phyloP scores from a whole-genome alignment of 768 basidiomycete genomes.

The Pholiota microspora region DNA sequence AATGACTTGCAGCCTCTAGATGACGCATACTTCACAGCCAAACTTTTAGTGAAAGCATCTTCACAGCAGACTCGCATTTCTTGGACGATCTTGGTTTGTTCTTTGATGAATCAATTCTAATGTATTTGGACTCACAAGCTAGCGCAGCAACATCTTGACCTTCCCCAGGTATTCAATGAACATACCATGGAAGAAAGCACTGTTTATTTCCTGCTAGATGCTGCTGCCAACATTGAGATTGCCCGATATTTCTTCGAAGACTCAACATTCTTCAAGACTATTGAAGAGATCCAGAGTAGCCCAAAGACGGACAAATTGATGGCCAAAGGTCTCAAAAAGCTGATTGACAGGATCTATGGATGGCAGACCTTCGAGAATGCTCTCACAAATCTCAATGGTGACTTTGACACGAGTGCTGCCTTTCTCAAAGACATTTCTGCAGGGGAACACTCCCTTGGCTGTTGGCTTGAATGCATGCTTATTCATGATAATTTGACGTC shows the following conservation, averaged over 20 bases:
- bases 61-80: conserved; percentile 67
- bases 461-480: conserved; percentile 71
- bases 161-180: conserved; percentile 52
- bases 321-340: conserved; percentile 43
- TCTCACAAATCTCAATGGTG: conserved; percentile 48
- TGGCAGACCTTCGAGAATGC: conserved; percentile 66
- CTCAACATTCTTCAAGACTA: conserved; percentile 39
- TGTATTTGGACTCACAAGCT: not conserved
- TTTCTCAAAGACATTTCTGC: conserved; percentile 60
- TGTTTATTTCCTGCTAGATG: conserved; percentile 57
- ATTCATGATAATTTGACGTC: conserved; percentile 50
- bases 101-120: not conserved
- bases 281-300: conserved; percentile 36
- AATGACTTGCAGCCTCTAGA: conserved; percentile 37
- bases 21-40: conserved; percentile 61
- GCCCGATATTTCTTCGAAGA: conserved; percentile 46
- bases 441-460: conserved; percentile 68
- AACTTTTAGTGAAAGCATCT: conserved; percentile 60
- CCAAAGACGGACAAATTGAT: conserved; percentile 37
- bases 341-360: conserved; percentile 49
- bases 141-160: conserved; percentile 55
- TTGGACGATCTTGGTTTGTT: conserved; percentile 37
- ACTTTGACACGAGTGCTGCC: conserved; percentile 45
- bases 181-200: conserved; percentile 53
- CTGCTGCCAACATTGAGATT: conserved; percentile 63